A percentile compares a stretch with the other conserved stretches of the same genome.
These are phyloP conservation scores for Hypericum androsaemum DNA, from an alignment of 345 rosid genomes.

Conservation along the genomic window DNA sequence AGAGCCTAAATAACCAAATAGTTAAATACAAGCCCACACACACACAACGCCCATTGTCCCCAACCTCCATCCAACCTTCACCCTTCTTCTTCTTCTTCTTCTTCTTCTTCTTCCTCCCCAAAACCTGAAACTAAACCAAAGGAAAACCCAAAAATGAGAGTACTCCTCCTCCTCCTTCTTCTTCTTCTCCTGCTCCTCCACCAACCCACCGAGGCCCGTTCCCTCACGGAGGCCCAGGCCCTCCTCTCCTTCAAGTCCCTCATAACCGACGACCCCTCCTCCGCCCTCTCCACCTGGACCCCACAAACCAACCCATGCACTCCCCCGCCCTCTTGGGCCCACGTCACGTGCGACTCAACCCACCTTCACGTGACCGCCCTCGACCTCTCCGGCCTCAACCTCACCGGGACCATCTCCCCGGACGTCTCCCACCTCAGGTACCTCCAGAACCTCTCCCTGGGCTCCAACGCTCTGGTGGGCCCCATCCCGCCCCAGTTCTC, in stretches of 20 bases:
- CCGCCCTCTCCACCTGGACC: slow-evolving; percentile 32
- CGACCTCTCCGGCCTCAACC: slow-evolving; percentile 13
- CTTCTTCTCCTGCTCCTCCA: not conserved
- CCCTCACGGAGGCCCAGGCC: slow-evolving; percentile 8
- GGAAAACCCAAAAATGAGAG: not conserved
- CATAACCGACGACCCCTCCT: slow-evolving; percentile 21
- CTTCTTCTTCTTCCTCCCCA: not conserved
- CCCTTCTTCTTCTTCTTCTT: not conserved
- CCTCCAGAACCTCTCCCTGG: slow-evolving; percentile 25
- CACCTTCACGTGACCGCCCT: slow-evolving; percentile 27
- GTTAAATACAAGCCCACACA: not conserved
- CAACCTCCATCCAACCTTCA: not conserved
- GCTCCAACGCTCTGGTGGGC: slow-evolving; percentile 30
- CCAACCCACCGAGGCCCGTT: not conserved
- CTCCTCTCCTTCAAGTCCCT: slow-evolving; percentile 36
- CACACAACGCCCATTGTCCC: not conserved
- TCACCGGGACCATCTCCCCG: slow-evolving; percentile 32
- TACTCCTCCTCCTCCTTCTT: not conserved
- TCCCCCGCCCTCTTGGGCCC: slow-evolving; percentile 27
- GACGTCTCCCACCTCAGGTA: slow-evolving; percentile 36
- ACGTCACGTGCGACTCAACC: slow-evolving; percentile 21
- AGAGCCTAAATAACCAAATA: too few species aligned
- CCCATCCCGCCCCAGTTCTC: slow-evolving; percentile 34
- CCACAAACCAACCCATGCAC: slow-evolving; percentile 29
- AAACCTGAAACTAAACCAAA: not conserved